Conservation (phyloP, 768 basidiomycete genomes). For the Sporobolomyces roseus region DNA sequence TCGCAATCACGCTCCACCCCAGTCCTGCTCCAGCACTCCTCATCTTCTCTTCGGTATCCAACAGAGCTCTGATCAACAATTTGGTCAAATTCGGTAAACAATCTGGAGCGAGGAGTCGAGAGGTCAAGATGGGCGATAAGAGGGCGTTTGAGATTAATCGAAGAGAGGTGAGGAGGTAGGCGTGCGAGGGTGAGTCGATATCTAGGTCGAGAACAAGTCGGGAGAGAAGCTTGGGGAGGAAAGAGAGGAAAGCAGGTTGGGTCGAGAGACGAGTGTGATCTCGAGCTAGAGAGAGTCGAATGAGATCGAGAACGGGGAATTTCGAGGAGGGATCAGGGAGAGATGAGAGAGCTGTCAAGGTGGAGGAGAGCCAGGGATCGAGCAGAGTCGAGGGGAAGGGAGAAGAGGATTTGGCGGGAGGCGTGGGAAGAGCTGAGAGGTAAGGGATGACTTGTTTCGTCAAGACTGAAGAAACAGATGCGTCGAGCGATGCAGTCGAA, state of each 20-base stretch:
- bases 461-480: slow-evolving; percentile 54
- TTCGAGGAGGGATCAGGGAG: slow-evolving; percentile 54
- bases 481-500: slow-evolving; percentile 45
- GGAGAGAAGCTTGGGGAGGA: slow-evolving; percentile 2
- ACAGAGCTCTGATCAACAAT: slow-evolving; percentile 24
- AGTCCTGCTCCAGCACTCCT: slow-evolving; percentile 23
- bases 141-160: slow-evolving; percentile 48
- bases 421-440: slow-evolving; percentile 51
- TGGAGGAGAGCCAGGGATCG: slow-evolving; percentile 48
- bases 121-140: slow-evolving; percentile 41
- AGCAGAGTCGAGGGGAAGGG: slow-evolving; percentile 14
- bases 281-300: slow-evolving; percentile 70
- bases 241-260: background rate
- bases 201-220: slow-evolving; percentile 12
- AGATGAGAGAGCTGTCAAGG: slow-evolving; percentile 37
- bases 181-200: slow-evolving; percentile 29
- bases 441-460: slow-evolving; percentile 58
- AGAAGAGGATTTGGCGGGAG: background rate
- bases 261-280: slow-evolving; percentile 6
- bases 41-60: slow-evolving; percentile 27
- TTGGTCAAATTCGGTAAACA: slow-evolving; percentile 1
- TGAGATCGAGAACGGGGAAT: slow-evolving; percentile 79
- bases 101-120: slow-evolving; percentile 38
- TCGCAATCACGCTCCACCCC: slow-evolving; percentile 33
- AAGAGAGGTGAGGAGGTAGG: slow-evolving; percentile 49